These are phyloP conservation scores for Aspergillus sp. DNA, from an alignment of 2,329 filamentous ascomycete species.

Conservation along the genomic window DNA sequence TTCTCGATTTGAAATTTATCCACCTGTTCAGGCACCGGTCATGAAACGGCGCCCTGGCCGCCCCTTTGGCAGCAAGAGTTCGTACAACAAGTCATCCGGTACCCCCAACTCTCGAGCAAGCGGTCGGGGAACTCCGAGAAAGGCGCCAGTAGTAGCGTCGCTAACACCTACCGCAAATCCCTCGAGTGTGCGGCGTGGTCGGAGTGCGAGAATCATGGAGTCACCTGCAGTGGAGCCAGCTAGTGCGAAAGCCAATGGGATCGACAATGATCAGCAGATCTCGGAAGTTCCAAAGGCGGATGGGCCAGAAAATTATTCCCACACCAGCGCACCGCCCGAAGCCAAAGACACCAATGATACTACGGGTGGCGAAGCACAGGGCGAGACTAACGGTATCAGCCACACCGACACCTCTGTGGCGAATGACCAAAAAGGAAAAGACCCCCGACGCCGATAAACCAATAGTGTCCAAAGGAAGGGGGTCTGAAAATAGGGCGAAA, in stretches of 20 bases:
- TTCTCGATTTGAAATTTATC: slow-evolving; percentile 40
- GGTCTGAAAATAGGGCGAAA: slow-evolving; percentile 8
- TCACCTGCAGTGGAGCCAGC: slow-evolving; percentile 23
- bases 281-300: slow-evolving; percentile 3
- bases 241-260: slow-evolving; percentile 14
- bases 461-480: slow-evolving; percentile 11
- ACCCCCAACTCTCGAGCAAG: slow-evolving; percentile 31
- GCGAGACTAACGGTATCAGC: slow-evolving; percentile 9
- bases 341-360: slow-evolving; percentile 14
- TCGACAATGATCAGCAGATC: background rate
- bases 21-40: slow-evolving; percentile 33
- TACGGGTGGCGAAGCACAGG: slow-evolving; percentile 18
- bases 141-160: slow-evolving; percentile 22
- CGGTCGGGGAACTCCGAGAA: slow-evolving; percentile 33
- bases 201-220: slow-evolving; percentile 29
- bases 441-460: slow-evolving; percentile 2
- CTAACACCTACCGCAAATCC: slow-evolving; percentile 25
- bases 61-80: slow-evolving; percentile 29
- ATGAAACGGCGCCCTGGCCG: slow-evolving; percentile 34
- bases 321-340: slow-evolving; percentile 5
- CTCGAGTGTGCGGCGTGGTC: slow-evolving; percentile 28
- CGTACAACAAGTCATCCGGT: slow-evolving; percentile 15
- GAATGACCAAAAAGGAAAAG: slow-evolving; percentile 1
- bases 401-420: slow-evolving; percentile 1
- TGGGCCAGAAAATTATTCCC: background rate